phyloP scores from a whole-genome alignment of 1,139 yeast genomes.

The Geotrichum restrictum region DNA sequence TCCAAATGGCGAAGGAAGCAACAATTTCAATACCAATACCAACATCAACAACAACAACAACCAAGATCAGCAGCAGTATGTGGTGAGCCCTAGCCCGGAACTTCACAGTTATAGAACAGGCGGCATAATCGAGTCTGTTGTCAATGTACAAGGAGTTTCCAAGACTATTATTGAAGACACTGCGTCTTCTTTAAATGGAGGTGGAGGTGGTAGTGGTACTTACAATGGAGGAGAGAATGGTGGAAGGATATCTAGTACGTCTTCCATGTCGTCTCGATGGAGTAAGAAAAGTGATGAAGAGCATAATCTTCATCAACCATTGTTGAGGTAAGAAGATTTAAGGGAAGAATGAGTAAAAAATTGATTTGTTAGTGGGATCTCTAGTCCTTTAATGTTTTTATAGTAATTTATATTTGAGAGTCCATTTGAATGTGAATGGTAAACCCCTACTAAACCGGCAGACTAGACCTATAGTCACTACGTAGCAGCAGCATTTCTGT shows the following conservation, averaged over 20 bases:
- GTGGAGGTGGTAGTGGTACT: no score
- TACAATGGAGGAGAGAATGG: no score
- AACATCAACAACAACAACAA: no score
- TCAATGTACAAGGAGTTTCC: constrained; percentile 77
- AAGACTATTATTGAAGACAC: constrained; percentile 75
- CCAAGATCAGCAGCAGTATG: constrained; percentile 13
- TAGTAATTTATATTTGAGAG: no score
- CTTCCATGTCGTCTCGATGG: constrained; percentile 3
- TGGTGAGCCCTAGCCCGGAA: constrained; percentile 25
- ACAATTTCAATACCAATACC: no score
- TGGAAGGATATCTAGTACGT: background rate
- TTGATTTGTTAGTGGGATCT: no score
- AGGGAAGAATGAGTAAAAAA: no score
- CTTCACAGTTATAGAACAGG: constrained; percentile 45
- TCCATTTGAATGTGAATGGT: no score
- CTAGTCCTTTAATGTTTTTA: no score
- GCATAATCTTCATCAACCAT: background rate
- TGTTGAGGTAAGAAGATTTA: background rate
- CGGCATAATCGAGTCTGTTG: constrained; percentile 79
- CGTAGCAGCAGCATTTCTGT: no score
- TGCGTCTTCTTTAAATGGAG: constrained; percentile 6
- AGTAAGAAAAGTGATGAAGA: constrained; percentile 1
- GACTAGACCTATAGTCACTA: no score
- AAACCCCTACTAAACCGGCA: no score
- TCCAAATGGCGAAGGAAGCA: background rate